These are phyloP conservation scores for Theobroma grandiflorum DNA, from an alignment of 441 rosid genomes.

Conservation along the genomic window DNA sequence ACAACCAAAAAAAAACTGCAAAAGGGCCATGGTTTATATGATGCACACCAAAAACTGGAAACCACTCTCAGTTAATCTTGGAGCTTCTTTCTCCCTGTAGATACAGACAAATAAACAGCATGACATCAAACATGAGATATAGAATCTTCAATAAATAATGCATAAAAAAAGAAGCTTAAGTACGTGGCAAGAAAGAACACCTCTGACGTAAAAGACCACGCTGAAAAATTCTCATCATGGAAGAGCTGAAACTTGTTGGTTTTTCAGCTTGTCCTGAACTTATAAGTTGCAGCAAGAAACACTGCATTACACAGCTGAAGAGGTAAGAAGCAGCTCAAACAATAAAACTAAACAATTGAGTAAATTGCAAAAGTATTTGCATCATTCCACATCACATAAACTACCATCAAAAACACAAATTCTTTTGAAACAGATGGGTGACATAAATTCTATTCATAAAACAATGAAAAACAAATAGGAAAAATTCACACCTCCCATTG, in stretches of 20 bases:
- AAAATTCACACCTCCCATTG: slow-evolving; percentile 90
- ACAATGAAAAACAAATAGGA: slow-evolving; percentile 20
- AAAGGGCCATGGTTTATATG: slow-evolving; percentile 31
- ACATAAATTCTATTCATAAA: slow-evolving; percentile 12
- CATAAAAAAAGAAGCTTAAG: slow-evolving; percentile 15
- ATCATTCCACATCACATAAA: not conserved
- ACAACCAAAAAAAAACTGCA: slow-evolving; percentile 25
- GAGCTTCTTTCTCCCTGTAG: slow-evolving; percentile 79
- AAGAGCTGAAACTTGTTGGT: slow-evolving; percentile 74
- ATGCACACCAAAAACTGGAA: slow-evolving; percentile 95
- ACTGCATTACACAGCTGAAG: slow-evolving; percentile 53
- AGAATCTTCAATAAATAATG: slow-evolving; percentile 21
- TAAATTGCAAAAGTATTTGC: not conserved
- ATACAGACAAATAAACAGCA: slow-evolving; percentile 30
- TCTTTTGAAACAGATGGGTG: slow-evolving; percentile 18
- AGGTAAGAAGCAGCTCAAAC: slow-evolving; percentile 42
- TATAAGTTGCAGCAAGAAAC: slow-evolving; percentile 93
- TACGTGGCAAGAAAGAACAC: slow-evolving; percentile 40
- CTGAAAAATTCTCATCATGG: slow-evolving; percentile 92
- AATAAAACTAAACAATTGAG: slow-evolving; percentile 18
- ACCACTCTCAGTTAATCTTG: slow-evolving; percentile 90
- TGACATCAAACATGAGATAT: slow-evolving; percentile 10
- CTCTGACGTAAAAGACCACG: slow-evolving; percentile 87
- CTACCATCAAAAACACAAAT: slow-evolving; percentile 15
- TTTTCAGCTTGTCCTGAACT: slow-evolving; percentile 80